Evolutionary conservation across 1,139 yeast genomes (phyloP), one percentile per base, ranked within the genome.

Genomic region (Yamadazyma oceani): DNA sequence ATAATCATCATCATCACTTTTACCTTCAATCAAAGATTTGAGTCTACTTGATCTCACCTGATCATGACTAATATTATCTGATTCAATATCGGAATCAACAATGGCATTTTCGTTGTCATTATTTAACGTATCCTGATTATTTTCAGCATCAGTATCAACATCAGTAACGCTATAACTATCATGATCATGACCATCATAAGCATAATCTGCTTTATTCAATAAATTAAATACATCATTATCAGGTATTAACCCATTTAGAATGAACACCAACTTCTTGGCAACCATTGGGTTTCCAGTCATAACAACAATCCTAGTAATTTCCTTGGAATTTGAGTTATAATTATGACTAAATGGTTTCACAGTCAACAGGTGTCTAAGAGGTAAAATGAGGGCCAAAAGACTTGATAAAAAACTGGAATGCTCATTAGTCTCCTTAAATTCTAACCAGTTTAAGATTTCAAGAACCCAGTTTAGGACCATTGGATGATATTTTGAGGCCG

Each of bases 281-380:
- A 79, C 82, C 21, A 73, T 73, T 16, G 81, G 78, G 48, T 79
- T 80, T 5, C 80, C 77, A 0, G 85, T 78, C 75, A 78, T 69
- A 4, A 79, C 63, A 3, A 78, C 80, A 0, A 79, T 63, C 37
- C 84, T 62, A 4, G 76, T 63, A 3, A 68, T 53, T 34, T 69
- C 73, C 24, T 61, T 58, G 2, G 49, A 39, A 15, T 46, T 39
- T 11, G 31, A 17, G 5, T 45, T 45, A 13, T 45, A 40, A 10
- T 47, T 48, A 31, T 55, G 53, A 27, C 43, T 41, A 36, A 55
- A 53, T 0, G 78, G 75, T 32, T 63, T 66, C 6, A 43, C 40
- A 17, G 66, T 51, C 24, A 77, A 54, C 46, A 63, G 65, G 3
- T 58, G 41, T 34, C 69, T 62, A 17, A 62, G 58, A 7, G 74